phyloP scores from a whole-genome alignment of 129 eudicot genomes.

The Artemisia tridentata region DNA sequence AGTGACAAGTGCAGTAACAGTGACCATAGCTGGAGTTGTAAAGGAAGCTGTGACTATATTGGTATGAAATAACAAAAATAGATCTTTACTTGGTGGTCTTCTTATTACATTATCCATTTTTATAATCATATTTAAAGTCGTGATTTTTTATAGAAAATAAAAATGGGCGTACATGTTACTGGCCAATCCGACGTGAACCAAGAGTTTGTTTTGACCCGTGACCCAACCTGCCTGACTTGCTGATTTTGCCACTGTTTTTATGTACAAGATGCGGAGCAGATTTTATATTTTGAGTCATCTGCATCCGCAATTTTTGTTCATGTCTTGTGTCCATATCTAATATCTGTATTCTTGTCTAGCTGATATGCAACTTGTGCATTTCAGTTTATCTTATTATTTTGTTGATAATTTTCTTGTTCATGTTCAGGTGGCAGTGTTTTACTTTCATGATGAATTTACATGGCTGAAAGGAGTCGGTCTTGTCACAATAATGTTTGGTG shows the following conservation, averaged over 20 bases:
- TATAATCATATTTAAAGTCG: neutral
- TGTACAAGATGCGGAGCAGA: neutral
- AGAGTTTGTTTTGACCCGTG: no score
- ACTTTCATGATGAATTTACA: constrained; percentile 94
- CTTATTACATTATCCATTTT: neutral
- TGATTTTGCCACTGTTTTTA: neutral
- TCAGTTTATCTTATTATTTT: neutral
- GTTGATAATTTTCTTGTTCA: constrained; percentile 1
- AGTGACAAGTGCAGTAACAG: constrained; percentile 94
- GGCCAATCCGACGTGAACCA: no score
- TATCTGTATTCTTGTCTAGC: neutral
- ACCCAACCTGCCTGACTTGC: neutral
- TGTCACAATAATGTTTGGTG: constrained; percentile 74
- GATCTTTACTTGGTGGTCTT: no score
- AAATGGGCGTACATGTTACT: no score
- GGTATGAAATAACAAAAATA: constrained; percentile 39
- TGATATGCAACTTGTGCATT: constrained; percentile 3
- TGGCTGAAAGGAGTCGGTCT: constrained; percentile 93
- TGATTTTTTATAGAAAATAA: neutral
- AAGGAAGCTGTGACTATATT: constrained; percentile 95
- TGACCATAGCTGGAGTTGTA: constrained; percentile 95
- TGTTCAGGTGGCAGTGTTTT: constrained; percentile 89
- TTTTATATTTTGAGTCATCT: neutral
- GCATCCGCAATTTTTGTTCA: neutral
- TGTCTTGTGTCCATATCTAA: neutral